Conservation (phyloP, 805 yeast genomes). For the Sugiyamaella valdiviana region DNA sequence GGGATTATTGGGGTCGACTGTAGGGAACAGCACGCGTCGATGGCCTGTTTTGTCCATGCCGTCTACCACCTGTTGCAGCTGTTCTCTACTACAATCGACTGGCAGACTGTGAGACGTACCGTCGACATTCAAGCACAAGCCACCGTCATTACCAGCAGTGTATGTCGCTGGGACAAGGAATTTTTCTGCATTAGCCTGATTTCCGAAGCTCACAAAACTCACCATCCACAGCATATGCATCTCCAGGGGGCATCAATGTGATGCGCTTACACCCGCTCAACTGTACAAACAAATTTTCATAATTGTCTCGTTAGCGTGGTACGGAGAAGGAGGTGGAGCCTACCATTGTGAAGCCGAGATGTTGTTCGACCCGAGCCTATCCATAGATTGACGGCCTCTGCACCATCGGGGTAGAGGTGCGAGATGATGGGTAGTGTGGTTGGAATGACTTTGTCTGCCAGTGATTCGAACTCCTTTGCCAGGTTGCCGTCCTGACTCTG, state of each 20-base stretch:
- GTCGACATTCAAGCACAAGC: conserved; percentile 8
- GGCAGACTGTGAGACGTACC: conserved; percentile 9
- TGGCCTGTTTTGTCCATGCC: neutral
- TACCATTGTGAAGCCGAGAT: conserved; percentile 31
- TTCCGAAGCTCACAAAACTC: neutral
- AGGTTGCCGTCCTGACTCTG: conserved; percentile 36
- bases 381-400: conserved; percentile 37
- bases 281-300: conserved; percentile 35
- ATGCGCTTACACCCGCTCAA: conserved; percentile 31
- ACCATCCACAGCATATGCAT: conserved; percentile 28
- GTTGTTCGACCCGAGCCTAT: conserved; percentile 30
- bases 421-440: neutral
- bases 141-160: conserved; percentile 10
- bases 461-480: conserved; percentile 21
- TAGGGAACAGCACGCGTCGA: conserved; percentile 30
- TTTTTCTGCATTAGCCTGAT: conserved; percentile 20
- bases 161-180: conserved; percentile 29
- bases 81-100: conserved; percentile 2
- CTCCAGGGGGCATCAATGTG: conserved; percentile 33
- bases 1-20: conserved; percentile 28
- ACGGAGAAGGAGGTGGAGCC: neutral
- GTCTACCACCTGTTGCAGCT: neutral
- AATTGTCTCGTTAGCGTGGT: conserved; percentile 23
- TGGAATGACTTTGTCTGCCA: conserved; percentile 21
- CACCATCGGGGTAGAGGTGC: conserved; percentile 11